Percentiles rank a stretch among this genome's conserved stretches.
Conservation (phyloP, 2,329 filamentous ascomycete genomes). For the Sporothrix dimorphospora region DNA sequence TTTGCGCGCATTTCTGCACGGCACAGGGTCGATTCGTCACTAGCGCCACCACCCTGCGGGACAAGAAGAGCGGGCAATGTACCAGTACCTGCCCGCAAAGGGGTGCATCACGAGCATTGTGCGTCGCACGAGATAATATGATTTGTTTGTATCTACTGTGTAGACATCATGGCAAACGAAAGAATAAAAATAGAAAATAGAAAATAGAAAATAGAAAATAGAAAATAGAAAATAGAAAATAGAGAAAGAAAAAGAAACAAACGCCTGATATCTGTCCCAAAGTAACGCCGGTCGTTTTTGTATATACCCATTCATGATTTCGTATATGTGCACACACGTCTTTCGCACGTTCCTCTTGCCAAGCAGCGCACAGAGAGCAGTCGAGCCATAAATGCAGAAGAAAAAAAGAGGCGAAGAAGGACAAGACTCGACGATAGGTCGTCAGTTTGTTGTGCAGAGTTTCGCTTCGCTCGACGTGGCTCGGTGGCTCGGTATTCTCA, state of each 20-base stretch:
- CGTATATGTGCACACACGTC: background rate
- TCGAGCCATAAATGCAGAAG: background rate
- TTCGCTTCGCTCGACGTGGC: background rate
- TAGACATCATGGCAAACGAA: background rate
- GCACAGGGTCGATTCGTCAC: conserved; percentile 10
- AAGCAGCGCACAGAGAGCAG: too few relatives aligned
- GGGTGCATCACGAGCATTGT: background rate
- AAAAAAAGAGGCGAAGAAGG: background rate
- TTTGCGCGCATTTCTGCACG: conserved; percentile 35
- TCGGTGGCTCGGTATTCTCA: background rate
- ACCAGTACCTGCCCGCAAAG: too few relatives aligned
- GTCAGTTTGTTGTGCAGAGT: background rate
- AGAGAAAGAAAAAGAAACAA: too few relatives aligned
- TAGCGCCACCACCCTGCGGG: conserved; percentile 27
- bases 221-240: background rate
- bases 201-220: conserved; percentile 9
- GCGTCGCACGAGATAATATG: background rate
- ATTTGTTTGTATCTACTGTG: background rate
- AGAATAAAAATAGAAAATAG: background rate
- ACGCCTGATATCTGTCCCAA: background rate
- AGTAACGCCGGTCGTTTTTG: background rate
- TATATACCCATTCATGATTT: conserved; percentile 14
- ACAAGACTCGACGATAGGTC: background rate
- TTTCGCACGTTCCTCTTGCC: too few relatives aligned
- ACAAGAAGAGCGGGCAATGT: background rate